These are phyloP conservation scores for Saccharomyces kudriavzevii DNA, from an alignment of 805 yeast genomes.

Conservation along the genomic window DNA sequence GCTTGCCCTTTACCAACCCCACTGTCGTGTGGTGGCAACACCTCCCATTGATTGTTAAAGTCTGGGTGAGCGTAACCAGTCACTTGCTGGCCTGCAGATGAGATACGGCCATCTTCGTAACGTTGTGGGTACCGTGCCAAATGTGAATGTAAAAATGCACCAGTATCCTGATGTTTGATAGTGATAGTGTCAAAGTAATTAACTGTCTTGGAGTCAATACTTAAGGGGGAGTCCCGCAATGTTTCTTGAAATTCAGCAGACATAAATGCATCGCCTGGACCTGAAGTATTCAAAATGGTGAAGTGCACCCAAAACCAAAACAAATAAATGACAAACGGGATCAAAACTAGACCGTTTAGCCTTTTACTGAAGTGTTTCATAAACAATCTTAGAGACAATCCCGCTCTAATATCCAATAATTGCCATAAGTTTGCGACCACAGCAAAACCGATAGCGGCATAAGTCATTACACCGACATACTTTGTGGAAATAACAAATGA, in stretches of 20 bases:
- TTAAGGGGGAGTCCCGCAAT: constrained; percentile 71
- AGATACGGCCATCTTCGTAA: constrained; percentile 92
- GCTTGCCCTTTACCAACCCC: constrained; percentile 37
- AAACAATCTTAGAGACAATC: constrained; percentile 50
- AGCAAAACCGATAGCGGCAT: constrained; percentile 77
- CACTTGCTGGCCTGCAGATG: constrained; percentile 92
- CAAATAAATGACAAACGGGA: constrained; percentile 76
- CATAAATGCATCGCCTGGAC: constrained; percentile 95
- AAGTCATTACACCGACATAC: constrained; percentile 92
- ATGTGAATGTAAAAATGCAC: constrained; percentile 79
- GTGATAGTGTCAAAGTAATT: constrained; percentile 72
- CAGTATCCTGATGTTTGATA: constrained; percentile 72
- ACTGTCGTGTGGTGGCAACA: constrained; percentile 53
- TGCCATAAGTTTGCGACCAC: constrained; percentile 85
- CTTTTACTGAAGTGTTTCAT: constrained; percentile 70
- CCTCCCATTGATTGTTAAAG: constrained; percentile 75
- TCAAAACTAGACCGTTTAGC: constrained; percentile 56
- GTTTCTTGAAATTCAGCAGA: constrained; percentile 92
- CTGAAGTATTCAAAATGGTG: constrained; percentile 70
- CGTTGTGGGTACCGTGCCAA: constrained; percentile 69
- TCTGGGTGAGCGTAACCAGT: constrained; percentile 57
- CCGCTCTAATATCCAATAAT: constrained; percentile 62
- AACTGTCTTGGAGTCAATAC: constrained; percentile 60
- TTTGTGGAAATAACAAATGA: constrained; percentile 93
- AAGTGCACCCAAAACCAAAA: constrained; percentile 93